These are phyloP conservation scores for Arabidopsis thaliana DNA, from an alignment of 345 rosid genomes.

Conservation along the genomic window TAIR10.1 NC_003071.7:8938001-8938500, in stretches of 20 bases:
- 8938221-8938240: background rate
- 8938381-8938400: background rate
- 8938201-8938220: background rate
- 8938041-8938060: background rate
- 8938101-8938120: background rate
- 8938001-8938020: conserved; percentile 19
- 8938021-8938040: conserved; percentile 11
- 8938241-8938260: background rate
- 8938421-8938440: background rate
- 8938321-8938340: background rate
- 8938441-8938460: background rate
- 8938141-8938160: too few relatives aligned
- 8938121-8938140: too few relatives aligned
- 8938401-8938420: background rate
- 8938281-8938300: background rate
- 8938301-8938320: background rate
- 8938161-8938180: too few relatives aligned
- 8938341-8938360: background rate
- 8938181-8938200: background rate
- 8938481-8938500: too few relatives aligned
- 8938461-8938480: too few relatives aligned
- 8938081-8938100: background rate
- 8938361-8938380: background rate
- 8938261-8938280: background rate
- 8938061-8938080: background rate